A percentile compares a stretch with the other conserved stretches of the same genome.
phyloP scores from a whole-genome alignment of 2,329 filamentous ascomycete genomes.

The Curvularia sp. region DNA sequence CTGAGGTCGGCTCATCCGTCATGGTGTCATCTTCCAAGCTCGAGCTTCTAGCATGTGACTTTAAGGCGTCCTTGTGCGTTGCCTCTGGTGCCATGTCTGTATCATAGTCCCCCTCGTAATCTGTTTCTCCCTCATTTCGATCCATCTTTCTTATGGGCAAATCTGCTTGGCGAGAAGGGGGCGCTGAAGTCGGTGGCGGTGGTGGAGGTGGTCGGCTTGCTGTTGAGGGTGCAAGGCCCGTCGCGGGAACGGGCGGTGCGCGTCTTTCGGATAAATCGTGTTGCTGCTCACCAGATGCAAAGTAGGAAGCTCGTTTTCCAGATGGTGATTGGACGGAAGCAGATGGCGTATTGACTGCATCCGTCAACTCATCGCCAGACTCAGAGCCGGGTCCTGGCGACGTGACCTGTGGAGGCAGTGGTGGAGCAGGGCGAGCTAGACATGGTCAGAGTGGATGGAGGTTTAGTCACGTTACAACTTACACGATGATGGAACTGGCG shows the following conservation, averaged over 20 bases:
- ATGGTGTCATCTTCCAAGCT: conserved; percentile 72
- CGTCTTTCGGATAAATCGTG: conserved; percentile 44
- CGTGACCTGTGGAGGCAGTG: conserved; percentile 61
- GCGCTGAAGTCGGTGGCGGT: conserved; percentile 54
- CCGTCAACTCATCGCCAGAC: conserved; percentile 81
- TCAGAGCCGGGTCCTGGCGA: conserved; percentile 81
- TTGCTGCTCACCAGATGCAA: conserved; percentile 48
- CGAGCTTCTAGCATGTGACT: conserved; percentile 77
- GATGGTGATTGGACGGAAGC: conserved; percentile 36
- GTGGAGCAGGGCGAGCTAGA: conserved; percentile 67
- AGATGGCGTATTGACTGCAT: conserved; percentile 41
- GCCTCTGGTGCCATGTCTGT: conserved; percentile 94
- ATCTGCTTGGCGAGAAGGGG: conserved; percentile 50
- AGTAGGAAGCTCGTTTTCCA: conserved; percentile 52
- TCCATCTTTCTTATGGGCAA: conserved; percentile 55
- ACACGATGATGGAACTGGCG: conserved; percentile 49
- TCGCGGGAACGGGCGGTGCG: conserved; percentile 62
- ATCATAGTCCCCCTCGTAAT: conserved; percentile 98
- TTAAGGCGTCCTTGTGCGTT: conserved; percentile 93
- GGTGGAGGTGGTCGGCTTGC: conserved; percentile 56
- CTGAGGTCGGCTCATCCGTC: conserved; percentile 60
- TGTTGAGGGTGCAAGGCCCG: conserved; percentile 46
- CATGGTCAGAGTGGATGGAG: conserved; percentile 3
- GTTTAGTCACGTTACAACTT: conserved; percentile 16
- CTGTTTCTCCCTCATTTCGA: conserved; percentile 81